phyloP scores from a whole-genome alignment of 2,329 filamentous ascomycete genomes.

The Ophiostoma piceae region DNA sequence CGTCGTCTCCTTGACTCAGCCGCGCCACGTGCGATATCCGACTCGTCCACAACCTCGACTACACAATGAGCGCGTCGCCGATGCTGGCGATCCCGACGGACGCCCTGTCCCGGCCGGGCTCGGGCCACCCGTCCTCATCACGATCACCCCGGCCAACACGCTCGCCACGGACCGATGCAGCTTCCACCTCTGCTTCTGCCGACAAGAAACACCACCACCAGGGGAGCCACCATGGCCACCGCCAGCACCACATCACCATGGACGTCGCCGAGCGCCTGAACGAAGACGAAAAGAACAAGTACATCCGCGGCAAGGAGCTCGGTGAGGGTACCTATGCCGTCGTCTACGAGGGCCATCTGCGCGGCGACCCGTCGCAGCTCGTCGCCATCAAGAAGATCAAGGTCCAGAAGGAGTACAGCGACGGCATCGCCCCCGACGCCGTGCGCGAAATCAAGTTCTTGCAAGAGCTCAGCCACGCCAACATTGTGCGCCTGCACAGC shows the following conservation, averaged over 20 bases:
- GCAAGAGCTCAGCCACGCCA: constrained; percentile 88
- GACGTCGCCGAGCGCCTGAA: constrained; percentile 77
- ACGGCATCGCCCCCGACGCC: constrained; percentile 90
- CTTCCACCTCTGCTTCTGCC: neutral
- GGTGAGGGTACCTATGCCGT: constrained; percentile 96
- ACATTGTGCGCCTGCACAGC: constrained; percentile 87
- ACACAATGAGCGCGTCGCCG: constrained; percentile 44
- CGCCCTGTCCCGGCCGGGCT: constrained; percentile 27
- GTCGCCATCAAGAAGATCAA: constrained; percentile 96
- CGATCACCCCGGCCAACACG: constrained; percentile 13
- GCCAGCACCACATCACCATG: constrained; percentile 36
- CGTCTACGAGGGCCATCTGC: constrained; percentile 83
- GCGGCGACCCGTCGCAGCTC: constrained; percentile 62
- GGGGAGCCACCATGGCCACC: constrained; percentile 26
- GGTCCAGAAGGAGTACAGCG: constrained; percentile 75
- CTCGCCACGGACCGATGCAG: constrained; percentile 20
- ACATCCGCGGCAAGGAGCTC: constrained; percentile 78
- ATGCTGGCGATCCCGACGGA: constrained; percentile 41
- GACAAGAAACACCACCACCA: constrained; percentile 19
- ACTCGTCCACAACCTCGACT: neutral
- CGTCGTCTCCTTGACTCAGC: neutral
- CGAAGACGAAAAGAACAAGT: constrained; percentile 77
- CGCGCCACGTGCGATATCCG: too few species aligned
- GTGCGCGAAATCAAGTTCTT: constrained; percentile 94
- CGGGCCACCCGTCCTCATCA: constrained; percentile 19